Conservation (phyloP, 148 eudicot genomes). For the Drosera capensis region DNA sequence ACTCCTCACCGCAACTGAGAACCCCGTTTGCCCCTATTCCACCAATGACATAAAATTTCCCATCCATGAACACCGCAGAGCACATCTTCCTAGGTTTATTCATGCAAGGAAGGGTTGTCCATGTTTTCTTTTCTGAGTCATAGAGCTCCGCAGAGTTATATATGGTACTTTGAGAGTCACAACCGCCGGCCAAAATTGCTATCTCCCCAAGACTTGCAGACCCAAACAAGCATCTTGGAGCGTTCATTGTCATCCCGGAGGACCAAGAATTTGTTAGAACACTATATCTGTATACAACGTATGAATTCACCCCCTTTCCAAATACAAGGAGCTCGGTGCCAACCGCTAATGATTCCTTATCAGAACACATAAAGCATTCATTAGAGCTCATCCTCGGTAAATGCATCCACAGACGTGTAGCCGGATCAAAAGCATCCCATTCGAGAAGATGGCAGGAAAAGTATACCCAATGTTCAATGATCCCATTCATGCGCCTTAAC, state of each 20-base stretch:
- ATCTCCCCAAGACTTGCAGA: constrained; percentile 73
- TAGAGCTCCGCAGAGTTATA: constrained; percentile 53
- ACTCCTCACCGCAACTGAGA: constrained; percentile 74
- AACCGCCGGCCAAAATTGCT: constrained; percentile 85
- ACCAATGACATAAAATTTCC: constrained; percentile 84
- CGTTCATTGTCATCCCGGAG: constrained; percentile 52
- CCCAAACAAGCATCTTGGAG: constrained; percentile 78
- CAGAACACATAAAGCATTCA: constrained; percentile 55
- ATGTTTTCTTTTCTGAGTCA: constrained; percentile 49
- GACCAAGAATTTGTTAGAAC: constrained; percentile 67
- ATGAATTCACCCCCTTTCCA: constrained; percentile 46
- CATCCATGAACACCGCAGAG: constrained; percentile 79
- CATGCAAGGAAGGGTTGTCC: constrained; percentile 59
- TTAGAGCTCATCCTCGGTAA: constrained; percentile 55
- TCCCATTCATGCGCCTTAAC: constrained; percentile 35
- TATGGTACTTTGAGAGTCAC: constrained; percentile 36
- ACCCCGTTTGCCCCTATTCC: constrained; percentile 39
- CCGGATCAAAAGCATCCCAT: constrained; percentile 90
- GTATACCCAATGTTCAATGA: constrained; percentile 79
- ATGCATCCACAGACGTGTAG: constrained; percentile 57
- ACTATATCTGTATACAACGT: constrained; percentile 49
- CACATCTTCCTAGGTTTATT: constrained; percentile 63
- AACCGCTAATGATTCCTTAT: constrained; percentile 86
- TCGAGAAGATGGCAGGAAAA: constrained; percentile 75
- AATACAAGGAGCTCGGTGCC: constrained; percentile 86